Percentiles rank a stretch among this genome's conserved stretches.
These are phyloP conservation scores for Cucurbita moschata DNA, from an alignment of 306 rosid genomes.

Conservation along the genomic window DNA sequence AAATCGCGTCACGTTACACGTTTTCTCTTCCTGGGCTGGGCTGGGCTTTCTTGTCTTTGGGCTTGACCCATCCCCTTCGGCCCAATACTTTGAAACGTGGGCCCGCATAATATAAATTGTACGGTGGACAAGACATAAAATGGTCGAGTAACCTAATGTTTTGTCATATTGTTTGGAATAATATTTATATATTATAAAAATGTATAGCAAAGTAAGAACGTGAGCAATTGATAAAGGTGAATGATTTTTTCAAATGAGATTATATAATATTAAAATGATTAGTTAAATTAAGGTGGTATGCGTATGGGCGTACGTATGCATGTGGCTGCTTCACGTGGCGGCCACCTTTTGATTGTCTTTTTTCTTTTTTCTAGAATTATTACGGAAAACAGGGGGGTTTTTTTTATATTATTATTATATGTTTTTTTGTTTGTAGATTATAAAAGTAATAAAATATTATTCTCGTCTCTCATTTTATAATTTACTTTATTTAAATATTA, in stretches of 20 bases:
- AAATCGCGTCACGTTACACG: not conserved
- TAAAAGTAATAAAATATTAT: no score
- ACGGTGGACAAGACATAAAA: not conserved
- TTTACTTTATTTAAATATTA: no score
- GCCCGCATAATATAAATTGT: not conserved
- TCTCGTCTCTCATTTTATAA: no score
- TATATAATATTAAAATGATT: not conserved
- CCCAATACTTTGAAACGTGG: not conserved
- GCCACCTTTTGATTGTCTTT: not conserved
- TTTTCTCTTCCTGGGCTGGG: not conserved
- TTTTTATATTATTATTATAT: no score
- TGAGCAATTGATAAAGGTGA: not conserved
- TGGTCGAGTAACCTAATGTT: not conserved
- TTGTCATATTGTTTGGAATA: not conserved
- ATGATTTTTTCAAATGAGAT: not conserved
- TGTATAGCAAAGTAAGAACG: not conserved
- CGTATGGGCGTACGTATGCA: constrained; percentile 2
- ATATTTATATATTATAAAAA: no score
- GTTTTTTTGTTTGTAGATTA: no score
- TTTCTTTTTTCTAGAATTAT: not conserved
- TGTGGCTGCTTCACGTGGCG: constrained; percentile 1
- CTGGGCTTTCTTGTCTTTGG: not conserved
- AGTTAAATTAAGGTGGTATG: not conserved
- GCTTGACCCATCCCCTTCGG: not conserved
- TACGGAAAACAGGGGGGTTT: no score